Base-by-base conservation (phyloP, 345 rosid genomes). In the Ceriops zippeliana region DNA sequence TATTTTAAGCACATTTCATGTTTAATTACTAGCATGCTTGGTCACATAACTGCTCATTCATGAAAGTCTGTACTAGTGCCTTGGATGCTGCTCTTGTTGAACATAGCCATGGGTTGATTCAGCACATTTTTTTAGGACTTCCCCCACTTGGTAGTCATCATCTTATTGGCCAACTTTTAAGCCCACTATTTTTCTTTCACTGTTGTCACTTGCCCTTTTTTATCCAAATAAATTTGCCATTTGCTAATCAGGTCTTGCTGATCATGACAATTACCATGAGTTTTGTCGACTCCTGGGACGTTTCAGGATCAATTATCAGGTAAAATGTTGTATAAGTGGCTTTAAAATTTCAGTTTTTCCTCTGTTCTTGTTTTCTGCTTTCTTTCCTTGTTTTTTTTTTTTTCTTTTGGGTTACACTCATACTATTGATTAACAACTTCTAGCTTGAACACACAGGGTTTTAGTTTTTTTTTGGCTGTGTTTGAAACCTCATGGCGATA, bases 261-360 rank as follows among this genome's bases (percentile, higher is more conserved):
- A 96, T 87, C 99, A 96, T 83, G 99, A 96, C 76, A 96, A 92
- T 80, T 96, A 96, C 80, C 99, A 96, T 81, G 99, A 87, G 74
- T 96, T 81, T 75, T 96, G 99, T 80, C 98, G 98, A 70, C 97
- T 96, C 75, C 95, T 96, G 60, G 99, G 99, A 76, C 92, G 99
- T 52, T 96, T 96, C 82, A 85, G 88, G 76, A 85, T 92, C 76
- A 96, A 87, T 67, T 96, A 89, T 80, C 99, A 96, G 99, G 99
- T 92, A 70, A 68, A 46, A 57, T 66, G 6, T 76, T 37, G 26
- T 35, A 52, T 53, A 19, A n/a, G 16, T 56, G 6, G 53, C n/a
- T 34, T 24, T 26, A 19, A 5, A 27, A 56, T 5, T 66, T 63
- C 47, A 64, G 9, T 30, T 21, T 58, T 46, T 38, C n/a, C 5